Evolutionary conservation across 2,329 filamentous ascomycete species (phyloP).

Genomic region (Didymella glomerata): DNA sequence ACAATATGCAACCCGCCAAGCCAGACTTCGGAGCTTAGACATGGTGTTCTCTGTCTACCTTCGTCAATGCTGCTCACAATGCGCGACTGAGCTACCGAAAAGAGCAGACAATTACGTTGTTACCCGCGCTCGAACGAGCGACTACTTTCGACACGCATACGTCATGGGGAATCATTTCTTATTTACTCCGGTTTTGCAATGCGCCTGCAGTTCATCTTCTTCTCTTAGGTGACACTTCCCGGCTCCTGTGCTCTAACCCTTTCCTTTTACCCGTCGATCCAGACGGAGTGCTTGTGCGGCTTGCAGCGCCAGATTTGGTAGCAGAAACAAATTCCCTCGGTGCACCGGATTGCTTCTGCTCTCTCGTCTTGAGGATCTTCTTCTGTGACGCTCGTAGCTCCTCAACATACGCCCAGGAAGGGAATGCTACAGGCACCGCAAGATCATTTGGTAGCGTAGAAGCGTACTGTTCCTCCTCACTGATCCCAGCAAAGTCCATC

Average conservation of each 20-base stretch:
- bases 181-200: background rate
- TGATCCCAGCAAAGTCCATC: constrained; percentile 71
- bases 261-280: constrained; percentile 40
- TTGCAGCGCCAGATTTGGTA: constrained; percentile 35
- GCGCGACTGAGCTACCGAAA: no score
- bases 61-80: background rate
- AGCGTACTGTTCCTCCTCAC: constrained; percentile 68
- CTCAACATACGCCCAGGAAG: constrained; percentile 55
- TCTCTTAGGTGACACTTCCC: constrained; percentile 44
- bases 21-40: background rate
- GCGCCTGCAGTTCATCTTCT: constrained; percentile 27
- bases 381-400: constrained; percentile 54
- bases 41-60: background rate
- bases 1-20: constrained; percentile 13
- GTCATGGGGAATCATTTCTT: background rate
- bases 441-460: constrained; percentile 61
- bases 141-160: background rate
- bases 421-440: constrained; percentile 53
- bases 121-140: background rate
- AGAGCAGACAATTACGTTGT: background rate
- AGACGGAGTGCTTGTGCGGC: constrained; percentile 35
- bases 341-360: constrained; percentile 39
- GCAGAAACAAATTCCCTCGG: constrained; percentile 49
- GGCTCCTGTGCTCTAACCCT: constrained; percentile 42
- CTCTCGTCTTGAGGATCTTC: constrained; percentile 44